A percentile compares a stretch with the other conserved stretches of the same genome.
These are phyloP conservation scores for Vaccinium corymbosum DNA, from an alignment of 148 eudicot species.

Conservation along the genomic window DNA sequence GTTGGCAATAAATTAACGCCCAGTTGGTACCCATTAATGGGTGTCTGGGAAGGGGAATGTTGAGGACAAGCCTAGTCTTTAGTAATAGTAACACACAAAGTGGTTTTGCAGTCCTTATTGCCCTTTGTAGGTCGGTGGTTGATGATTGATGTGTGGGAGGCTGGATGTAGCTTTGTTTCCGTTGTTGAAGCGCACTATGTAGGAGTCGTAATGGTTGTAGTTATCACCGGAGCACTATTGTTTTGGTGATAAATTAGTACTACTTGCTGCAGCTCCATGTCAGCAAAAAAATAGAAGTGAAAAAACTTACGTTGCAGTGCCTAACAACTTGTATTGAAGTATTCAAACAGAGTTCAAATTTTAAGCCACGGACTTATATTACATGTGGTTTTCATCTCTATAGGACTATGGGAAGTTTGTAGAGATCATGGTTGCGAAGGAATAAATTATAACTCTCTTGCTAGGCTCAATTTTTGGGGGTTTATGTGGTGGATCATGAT, in stretches of 20 bases:
- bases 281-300: not conserved
- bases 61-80: too few relatives aligned
- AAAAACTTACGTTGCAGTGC: not conserved
- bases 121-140: not conserved
- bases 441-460: too few relatives aligned
- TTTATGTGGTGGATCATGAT: too few relatives aligned
- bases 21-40: too few relatives aligned
- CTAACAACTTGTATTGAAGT: not conserved
- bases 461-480: too few relatives aligned
- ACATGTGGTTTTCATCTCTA: too few relatives aligned
- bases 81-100: too few relatives aligned
- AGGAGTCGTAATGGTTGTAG: not conserved
- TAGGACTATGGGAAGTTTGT: too few relatives aligned
- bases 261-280: not conserved
- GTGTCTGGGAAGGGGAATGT: too few relatives aligned
- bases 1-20: too few relatives aligned
- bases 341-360: not conserved
- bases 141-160: not conserved
- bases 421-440: too few relatives aligned
- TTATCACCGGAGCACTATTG: not conserved
- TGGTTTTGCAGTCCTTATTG: not conserved
- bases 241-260: not conserved
- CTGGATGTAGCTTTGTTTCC: not conserved
- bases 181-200: not conserved
- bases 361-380: not conserved